These are phyloP conservation scores for Wilcoxina mikolae DNA, from an alignment of 495 filamentous ascomycete species.

Conservation along the genomic window DNA sequence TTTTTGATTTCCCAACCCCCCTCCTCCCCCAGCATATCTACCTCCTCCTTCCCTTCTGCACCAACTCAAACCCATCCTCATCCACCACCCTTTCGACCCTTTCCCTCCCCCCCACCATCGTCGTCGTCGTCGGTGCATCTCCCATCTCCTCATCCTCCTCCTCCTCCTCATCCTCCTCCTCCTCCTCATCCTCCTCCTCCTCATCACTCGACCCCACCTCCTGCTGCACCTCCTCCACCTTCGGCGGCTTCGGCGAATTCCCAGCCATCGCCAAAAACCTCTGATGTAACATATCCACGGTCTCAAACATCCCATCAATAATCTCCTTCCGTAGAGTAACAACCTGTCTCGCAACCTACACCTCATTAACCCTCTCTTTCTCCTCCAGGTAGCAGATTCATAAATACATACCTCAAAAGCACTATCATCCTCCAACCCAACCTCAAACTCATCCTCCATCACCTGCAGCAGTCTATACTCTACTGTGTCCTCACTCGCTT, in stretches of 20 bases:
- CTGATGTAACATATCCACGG: conserved; percentile 52
- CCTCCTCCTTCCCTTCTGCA: conserved; percentile 17
- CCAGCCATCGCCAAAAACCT: conserved; percentile 45
- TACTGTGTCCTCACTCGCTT: conserved; percentile 68
- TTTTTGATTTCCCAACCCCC: too few relatives aligned
- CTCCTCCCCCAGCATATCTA: too few relatives aligned
- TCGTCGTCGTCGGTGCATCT: conserved; percentile 46
- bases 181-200: conserved; percentile 42
- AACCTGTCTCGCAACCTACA: conserved; percentile 51
- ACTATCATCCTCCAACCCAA: conserved; percentile 76
- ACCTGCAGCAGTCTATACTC: conserved; percentile 72
- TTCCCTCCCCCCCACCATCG: conserved; percentile 50
- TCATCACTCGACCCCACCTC: conserved; percentile 37
- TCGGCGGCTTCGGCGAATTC: conserved; percentile 39
- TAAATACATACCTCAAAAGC: conserved; percentile 37
- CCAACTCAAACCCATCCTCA: conserved; percentile 63
- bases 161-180: conserved; percentile 41
- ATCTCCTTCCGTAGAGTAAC: conserved; percentile 49
- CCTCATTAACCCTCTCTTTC: background rate
- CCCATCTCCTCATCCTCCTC: conserved; percentile 60
- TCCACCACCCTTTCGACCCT: conserved; percentile 65
- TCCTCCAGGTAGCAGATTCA: background rate
- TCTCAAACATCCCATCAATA: conserved; percentile 46
- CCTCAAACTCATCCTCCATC: conserved; percentile 91
- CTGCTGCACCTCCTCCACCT: conserved; percentile 36